Percentiles rank a stretch among this genome's conserved stretches.
These are phyloP conservation scores for Colletotrichum musicola DNA, from an alignment of 2,329 filamentous ascomycete genomes.

Conservation along the genomic window DNA sequence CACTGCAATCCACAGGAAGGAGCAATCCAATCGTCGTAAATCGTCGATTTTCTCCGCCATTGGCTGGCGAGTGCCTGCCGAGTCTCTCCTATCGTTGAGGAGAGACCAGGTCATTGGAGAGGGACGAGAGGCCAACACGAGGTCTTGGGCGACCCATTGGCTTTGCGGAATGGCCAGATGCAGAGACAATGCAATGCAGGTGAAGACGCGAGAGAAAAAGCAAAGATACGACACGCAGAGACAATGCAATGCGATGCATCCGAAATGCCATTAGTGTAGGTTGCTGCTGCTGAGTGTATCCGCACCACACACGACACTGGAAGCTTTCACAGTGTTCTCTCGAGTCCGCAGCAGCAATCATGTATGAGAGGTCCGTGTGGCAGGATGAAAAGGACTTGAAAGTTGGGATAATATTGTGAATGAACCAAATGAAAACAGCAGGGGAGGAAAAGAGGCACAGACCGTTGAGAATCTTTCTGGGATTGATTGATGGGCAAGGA, in stretches of 20 bases:
- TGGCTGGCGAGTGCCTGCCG: too few relatives aligned
- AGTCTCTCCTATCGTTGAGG: too few relatives aligned
- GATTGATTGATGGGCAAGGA: constrained; percentile 29
- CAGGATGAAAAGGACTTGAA: not conserved
- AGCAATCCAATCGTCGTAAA: too few relatives aligned
- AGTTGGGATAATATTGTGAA: not conserved
- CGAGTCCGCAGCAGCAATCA: not conserved
- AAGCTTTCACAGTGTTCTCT: not conserved
- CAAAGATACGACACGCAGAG: not conserved
- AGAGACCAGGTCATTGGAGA: not conserved
- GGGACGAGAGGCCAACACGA: constrained; percentile 1
- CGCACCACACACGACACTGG: not conserved
- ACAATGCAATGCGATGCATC: constrained; percentile 6
- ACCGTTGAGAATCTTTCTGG: constrained; percentile 26
- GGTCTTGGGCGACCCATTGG: not conserved
- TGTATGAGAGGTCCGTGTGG: not conserved
- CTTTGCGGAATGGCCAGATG: constrained; percentile 11
- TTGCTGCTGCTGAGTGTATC: not conserved
- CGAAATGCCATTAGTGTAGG: too few relatives aligned
- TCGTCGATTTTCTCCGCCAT: too few relatives aligned
- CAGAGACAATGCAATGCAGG: constrained; percentile 26
- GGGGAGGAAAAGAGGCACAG: constrained; percentile 5
- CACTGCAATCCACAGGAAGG: constrained; percentile 1
- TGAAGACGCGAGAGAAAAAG: constrained; percentile 7
- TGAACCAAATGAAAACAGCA: not conserved